Percentiles rank a stretch among this genome's conserved stretches.
These are phyloP conservation scores for Phoenix dactylifera DNA, from an alignment of 176 grass and related monocot species.

Conservation along the genomic window DNA sequence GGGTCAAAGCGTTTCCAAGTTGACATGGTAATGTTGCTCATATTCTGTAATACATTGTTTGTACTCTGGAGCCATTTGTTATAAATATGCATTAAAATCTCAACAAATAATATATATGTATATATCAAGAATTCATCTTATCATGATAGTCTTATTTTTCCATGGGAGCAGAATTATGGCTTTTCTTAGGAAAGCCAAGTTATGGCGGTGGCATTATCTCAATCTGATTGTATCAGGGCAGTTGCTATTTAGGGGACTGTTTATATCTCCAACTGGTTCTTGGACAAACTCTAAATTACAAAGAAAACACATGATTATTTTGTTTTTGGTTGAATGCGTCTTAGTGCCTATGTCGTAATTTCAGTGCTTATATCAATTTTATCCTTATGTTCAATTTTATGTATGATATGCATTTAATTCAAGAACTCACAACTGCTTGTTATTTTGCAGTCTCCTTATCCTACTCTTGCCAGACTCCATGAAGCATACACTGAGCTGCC, in stretches of 20 bases:
- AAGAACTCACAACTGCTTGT: background rate
- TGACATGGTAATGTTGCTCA: constrained; percentile 46
- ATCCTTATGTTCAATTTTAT: background rate
- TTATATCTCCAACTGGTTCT: no score
- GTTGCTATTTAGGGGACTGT: no score
- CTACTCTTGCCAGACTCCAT: constrained; percentile 44
- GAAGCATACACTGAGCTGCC: constrained; percentile 52
- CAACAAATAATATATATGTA: background rate
- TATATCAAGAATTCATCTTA: no score
- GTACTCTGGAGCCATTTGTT: background rate
- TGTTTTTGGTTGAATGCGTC: no score
- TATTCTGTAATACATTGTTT: constrained; percentile 3
- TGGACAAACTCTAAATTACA: no score
- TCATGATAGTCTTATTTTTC: no score
- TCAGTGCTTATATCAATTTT: background rate
- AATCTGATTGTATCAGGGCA: no score
- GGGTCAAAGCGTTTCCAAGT: constrained; percentile 52
- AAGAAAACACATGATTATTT: no score
- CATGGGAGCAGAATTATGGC: no score
- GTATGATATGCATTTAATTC: background rate
- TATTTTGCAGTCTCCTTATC: constrained; percentile 54
- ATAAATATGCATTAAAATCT: background rate
- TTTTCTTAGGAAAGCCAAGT: no score
- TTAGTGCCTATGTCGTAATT: no score
- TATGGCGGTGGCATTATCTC: no score